Conservation (phyloP, 805 yeast genomes). For the Candida maris region DNA sequence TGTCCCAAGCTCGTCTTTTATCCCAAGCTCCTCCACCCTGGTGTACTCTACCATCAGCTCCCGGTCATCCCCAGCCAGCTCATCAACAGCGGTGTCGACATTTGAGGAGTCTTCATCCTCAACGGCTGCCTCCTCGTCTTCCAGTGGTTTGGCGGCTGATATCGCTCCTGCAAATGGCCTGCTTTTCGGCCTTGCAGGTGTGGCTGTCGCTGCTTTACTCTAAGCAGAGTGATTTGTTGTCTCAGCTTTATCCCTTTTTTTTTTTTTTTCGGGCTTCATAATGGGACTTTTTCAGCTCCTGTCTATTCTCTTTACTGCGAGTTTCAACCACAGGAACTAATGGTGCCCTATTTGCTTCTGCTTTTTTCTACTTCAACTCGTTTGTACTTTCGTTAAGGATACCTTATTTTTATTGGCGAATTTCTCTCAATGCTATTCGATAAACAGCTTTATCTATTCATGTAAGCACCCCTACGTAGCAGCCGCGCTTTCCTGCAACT, state of each 20-base stretch:
- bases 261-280: no score
- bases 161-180: conserved; percentile 30
- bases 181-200: conserved; percentile 34
- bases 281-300: no score
- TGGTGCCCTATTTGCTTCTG: no score
- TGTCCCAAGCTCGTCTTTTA: conserved; percentile 10
- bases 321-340: no score
- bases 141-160: conserved; percentile 32
- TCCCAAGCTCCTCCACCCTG: conserved; percentile 6
- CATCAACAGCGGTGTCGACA: conserved; percentile 8
- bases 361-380: no score
- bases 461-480: not conserved
- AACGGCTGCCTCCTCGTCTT: conserved; percentile 26
- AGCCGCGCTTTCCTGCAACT: no score
- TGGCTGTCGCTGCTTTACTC: conserved; percentile 35
- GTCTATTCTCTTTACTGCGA: no score
- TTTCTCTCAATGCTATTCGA: not conserved
- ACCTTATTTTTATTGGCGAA: no score
- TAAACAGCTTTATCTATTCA: no score
- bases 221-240: no score
- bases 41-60: conserved; percentile 1
- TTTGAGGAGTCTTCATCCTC: conserved; percentile 18
- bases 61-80: not conserved
- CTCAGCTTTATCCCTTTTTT: no score
- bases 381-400: no score